These are phyloP conservation scores for Coemansia sp. DNA, from an alignment of 192 early-diverging fungal species.

Conservation along the genomic window DNA sequence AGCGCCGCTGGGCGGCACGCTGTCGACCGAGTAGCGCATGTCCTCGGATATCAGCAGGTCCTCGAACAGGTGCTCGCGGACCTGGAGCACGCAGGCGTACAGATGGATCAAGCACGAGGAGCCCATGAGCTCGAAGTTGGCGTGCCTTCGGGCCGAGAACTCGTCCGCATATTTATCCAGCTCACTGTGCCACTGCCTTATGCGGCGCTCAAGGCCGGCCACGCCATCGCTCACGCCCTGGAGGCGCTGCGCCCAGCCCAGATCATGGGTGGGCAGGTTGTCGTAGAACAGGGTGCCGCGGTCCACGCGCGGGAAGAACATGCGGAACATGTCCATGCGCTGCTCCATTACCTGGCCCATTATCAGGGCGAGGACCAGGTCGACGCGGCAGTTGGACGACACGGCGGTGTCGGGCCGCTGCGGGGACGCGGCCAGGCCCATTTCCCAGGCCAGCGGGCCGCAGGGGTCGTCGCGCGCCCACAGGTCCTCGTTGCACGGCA, in stretches of 20 bases:
- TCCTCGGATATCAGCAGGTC: conserved; percentile 22
- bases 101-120: conserved; percentile 40
- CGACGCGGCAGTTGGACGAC: conserved; percentile 33
- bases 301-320: conserved; percentile 49
- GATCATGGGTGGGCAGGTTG: conserved; percentile 44
- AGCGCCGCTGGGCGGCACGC: not conserved
- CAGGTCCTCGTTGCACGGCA: conserved; percentile 42
- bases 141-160: conserved; percentile 44
- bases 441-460: conserved; percentile 38
- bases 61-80: conserved; percentile 46
- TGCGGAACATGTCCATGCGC: conserved; percentile 44
- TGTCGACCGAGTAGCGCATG: too few relatives aligned
- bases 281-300: conserved; percentile 48
- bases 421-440: conserved; percentile 32
- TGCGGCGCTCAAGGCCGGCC: conserved; percentile 24
- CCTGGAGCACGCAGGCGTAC: conserved; percentile 42
- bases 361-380: conserved; percentile 37
- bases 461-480: conserved; percentile 33
- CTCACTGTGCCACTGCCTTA: conserved; percentile 43
- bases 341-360: conserved; percentile 49
- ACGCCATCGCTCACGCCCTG: conserved; percentile 15
- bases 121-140: conserved; percentile 47
- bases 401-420: conserved; percentile 16
- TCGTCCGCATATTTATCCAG: conserved; percentile 38
- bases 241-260: conserved; percentile 23